phyloP scores from a whole-genome alignment of 176 grass and related monocot species.

The Elaeis guineensis region DNA sequence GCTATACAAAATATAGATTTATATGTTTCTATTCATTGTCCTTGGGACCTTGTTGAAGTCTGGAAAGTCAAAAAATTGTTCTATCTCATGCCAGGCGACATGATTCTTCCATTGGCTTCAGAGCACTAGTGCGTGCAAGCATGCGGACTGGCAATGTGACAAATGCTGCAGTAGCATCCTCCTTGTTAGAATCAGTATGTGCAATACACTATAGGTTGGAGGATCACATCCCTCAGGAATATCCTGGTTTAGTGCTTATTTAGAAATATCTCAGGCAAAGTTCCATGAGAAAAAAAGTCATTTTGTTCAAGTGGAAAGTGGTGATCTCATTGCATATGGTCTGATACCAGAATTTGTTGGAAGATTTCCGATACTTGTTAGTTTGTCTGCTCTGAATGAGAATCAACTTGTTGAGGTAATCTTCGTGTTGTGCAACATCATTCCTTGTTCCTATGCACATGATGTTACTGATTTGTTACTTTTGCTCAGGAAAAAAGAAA shows the following conservation, averaged over 20 bases:
- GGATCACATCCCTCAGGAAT: background rate
- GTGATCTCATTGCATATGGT: constrained; percentile 64
- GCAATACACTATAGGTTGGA: constrained; percentile 1
- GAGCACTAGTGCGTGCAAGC: constrained; percentile 56
- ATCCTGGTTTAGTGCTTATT: no score
- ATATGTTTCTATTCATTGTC: no score
- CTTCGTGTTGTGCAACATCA: background rate
- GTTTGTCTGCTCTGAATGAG: constrained; percentile 53
- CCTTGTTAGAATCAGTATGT: constrained; percentile 62
- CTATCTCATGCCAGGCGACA: constrained; percentile 38
- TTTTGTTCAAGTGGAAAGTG: constrained; percentile 47
- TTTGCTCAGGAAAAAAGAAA: no score
- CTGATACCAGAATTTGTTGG: constrained; percentile 69
- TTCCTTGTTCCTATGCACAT: constrained; percentile 5
- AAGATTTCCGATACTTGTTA: constrained; percentile 73
- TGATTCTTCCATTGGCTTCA: constrained; percentile 72
- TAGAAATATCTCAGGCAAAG: no score
- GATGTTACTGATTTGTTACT: no score
- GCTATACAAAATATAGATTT: background rate
- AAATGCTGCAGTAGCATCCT: constrained; percentile 48
- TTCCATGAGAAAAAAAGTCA: constrained; percentile 11
- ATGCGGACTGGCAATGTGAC: constrained; percentile 39
- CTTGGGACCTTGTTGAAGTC: constrained; percentile 3
- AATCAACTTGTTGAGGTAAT: constrained; percentile 69
- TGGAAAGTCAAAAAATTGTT: background rate